Evolutionary conservation across 208 protist species (phyloP).

Genomic region (Leishmania tarentolae): DNA sequence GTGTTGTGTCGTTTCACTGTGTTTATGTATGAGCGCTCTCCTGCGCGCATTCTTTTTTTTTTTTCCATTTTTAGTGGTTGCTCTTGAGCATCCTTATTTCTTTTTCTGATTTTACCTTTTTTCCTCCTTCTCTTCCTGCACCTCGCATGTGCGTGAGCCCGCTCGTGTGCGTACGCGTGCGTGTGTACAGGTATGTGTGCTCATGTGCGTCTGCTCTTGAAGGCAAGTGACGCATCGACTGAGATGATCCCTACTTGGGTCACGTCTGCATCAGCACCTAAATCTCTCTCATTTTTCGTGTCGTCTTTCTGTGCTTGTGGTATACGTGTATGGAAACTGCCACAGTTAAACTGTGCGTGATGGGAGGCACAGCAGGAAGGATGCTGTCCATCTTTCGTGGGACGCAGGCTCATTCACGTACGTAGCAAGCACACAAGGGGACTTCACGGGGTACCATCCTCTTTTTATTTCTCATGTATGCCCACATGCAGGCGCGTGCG

Average conservation of each 20-base stretch:
- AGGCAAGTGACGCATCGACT: background rate
- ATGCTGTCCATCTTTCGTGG: background rate
- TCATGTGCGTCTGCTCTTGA: background rate
- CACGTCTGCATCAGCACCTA: background rate
- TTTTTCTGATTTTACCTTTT: background rate
- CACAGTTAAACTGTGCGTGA: background rate
- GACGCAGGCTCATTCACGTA: background rate
- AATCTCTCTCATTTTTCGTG: background rate
- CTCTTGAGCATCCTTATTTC: no score
- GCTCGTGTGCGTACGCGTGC: background rate
- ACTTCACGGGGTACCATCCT: background rate
- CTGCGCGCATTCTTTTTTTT: no score
- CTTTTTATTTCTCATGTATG: background rate
- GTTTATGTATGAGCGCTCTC: no score
- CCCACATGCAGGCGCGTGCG: no score
- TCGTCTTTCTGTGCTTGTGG: background rate
- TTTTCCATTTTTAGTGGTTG: no score
- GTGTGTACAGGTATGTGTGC: background rate
- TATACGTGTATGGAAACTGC: background rate
- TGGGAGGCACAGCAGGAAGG: background rate
- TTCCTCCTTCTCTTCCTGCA: background rate
- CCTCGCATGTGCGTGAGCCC: background rate
- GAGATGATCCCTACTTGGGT: background rate
- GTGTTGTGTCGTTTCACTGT: background rate
- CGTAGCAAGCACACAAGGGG: background rate